Base-by-base conservation (phyloP, 208 protist species). In the Trichomonas tenax region DNA sequence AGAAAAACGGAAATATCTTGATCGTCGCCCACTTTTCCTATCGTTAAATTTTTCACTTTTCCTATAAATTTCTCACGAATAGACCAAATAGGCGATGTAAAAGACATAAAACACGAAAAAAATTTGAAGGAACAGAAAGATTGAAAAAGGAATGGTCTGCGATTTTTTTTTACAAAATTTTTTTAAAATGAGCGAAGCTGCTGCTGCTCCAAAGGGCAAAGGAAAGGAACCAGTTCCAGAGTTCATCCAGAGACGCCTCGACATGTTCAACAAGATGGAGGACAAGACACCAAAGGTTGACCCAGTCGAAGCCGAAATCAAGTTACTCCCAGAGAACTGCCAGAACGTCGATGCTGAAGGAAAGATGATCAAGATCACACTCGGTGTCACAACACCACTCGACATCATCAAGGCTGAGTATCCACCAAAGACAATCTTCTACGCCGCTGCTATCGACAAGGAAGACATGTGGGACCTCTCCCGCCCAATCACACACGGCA, bases 391-490 rank as follows among this genome's bases (percentile, higher is more conserved):
- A 44, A 98, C 98, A 36, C 99, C 99, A 58, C 97, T 98, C 11
- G 98, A 99, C 89, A 98, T 99, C 96, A 99, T 99, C 0, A 98
- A 98, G 96, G 97, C 97, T 41, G 23, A 97, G 97, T 96, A 96
- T 96, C 58, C 58, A 72, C 58, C 58, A 72, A 63, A 97, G 96
- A 86, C 88, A 82, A 0, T 95, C 97, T 9, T 95, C 96, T 23
- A 38, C 86, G 86, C 45, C 45, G 46, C 82, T 63, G 26, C 40
- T 58, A 4, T 98, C 46, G 98, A 99, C 38, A 98, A 99, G 97
- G 99, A 98, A 38, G 96, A 98, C 96, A 97, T 99, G 48, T 99
- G 98, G 98, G 99, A 99, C 97, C 97, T 99, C 26, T 97, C 97
- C 10, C 98, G 99, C 48, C 98, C 98, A 41, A 97, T 99, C 26